These are phyloP conservation scores for Phytophthora citrophthora DNA, from an alignment of 352 stramenopile species.

Conservation along the genomic window DNA sequence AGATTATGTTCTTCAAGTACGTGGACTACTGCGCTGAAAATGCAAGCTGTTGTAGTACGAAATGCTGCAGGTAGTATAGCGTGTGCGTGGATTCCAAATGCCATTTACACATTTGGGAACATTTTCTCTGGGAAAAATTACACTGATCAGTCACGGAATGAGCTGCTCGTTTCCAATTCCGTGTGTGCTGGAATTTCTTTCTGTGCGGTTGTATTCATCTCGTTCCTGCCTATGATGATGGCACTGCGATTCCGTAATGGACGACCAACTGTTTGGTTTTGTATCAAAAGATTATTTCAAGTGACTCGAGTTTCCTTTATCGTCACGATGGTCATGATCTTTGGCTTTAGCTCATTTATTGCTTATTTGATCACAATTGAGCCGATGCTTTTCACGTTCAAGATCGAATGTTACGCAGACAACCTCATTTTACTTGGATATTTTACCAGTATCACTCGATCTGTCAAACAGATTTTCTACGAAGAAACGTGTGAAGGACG, in stretches of 20 bases:
- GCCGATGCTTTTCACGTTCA: background rate
- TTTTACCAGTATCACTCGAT: background rate
- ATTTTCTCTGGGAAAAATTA: conserved; percentile 19
- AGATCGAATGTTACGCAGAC: conserved; percentile 2
- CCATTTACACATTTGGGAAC: conserved; percentile 12
- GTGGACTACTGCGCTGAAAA: conserved; percentile 3
- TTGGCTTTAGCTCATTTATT: conserved; percentile 1
- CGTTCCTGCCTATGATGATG: conserved; percentile 9
- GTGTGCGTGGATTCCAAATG: conserved; percentile 10
- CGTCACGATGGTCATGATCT: background rate
- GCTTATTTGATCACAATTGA: background rate
- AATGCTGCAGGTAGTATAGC: conserved; percentile 15
- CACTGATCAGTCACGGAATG: conserved; percentile 5
- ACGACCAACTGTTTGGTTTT: conserved; percentile 6
- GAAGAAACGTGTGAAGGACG: conserved; percentile 12
- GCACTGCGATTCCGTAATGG: background rate
- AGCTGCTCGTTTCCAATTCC: conserved; percentile 15
- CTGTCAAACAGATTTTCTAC: conserved; percentile 11
- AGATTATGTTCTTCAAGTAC: background rate
- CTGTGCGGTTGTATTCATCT: conserved; percentile 2
- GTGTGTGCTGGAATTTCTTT: conserved; percentile 7
- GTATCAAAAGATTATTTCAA: background rate
- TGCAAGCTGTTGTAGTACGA: conserved; percentile 1
- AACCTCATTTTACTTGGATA: background rate
- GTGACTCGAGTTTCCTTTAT: conserved; percentile 1